phyloP scores from a whole-genome alignment of 371 early-diverging fungal species.

The Mycotypha africana region DNA sequence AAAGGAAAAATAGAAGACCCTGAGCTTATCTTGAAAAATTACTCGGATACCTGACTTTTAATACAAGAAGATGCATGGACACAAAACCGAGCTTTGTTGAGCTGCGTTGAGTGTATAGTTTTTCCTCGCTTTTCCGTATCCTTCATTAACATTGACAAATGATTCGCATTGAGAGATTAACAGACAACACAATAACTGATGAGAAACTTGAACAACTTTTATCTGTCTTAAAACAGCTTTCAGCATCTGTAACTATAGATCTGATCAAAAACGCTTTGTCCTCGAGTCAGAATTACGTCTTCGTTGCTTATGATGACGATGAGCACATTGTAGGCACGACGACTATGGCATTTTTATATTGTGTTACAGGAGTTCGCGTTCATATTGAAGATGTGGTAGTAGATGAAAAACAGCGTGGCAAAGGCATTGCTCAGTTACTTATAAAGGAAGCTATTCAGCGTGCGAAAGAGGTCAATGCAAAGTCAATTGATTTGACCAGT shows the following conservation, averaged over 20 bases:
- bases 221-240: slow-evolving; percentile 15
- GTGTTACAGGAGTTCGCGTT: slow-evolving; percentile 34
- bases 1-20: not conserved
- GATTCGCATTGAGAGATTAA: no score
- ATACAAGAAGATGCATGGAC: no score
- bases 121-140: no score
- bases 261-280: slow-evolving; percentile 10
- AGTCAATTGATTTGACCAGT: slow-evolving; percentile 40
- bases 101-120: no score
- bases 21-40: no score
- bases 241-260: slow-evolving; percentile 9
- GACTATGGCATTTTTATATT: slow-evolving; percentile 21
- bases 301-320: slow-evolving; percentile 12
- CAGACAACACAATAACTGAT: no score
- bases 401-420: slow-evolving; percentile 14
- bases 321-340: slow-evolving; percentile 22
- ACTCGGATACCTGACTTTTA: no score
- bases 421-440: slow-evolving; percentile 30
- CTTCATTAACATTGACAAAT: no score
- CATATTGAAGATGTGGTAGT: slow-evolving; percentile 48
- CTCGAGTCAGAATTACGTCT: slow-evolving; percentile 16
- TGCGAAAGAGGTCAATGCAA: slow-evolving; percentile 17
- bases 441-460: slow-evolving; percentile 21
- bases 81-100: no score
- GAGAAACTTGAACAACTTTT: slow-evolving; percentile 3